phyloP scores from a whole-genome alignment of 306 rosid genomes.

The Quercus engelmannii region DNA sequence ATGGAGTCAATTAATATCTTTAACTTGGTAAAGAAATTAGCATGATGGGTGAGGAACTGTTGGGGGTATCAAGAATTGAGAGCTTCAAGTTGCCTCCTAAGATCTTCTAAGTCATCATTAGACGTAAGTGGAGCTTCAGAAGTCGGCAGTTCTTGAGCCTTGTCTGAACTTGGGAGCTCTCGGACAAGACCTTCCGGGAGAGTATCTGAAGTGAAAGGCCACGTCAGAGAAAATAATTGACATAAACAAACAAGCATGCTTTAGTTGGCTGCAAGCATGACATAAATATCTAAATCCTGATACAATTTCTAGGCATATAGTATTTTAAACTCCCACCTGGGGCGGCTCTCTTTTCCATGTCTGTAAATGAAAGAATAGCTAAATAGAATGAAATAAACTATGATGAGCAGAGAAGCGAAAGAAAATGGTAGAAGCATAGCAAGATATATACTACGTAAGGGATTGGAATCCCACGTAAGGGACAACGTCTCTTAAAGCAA shows the following conservation, averaged over 20 bases:
- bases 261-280: background rate
- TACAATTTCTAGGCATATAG: background rate
- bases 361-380: background rate
- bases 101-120: slow-evolving; percentile 76
- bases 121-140: slow-evolving; percentile 31
- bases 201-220: slow-evolving; percentile 41
- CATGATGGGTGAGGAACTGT: background rate
- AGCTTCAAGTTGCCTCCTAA: slow-evolving; percentile 79
- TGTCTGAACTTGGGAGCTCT: slow-evolving; percentile 90
- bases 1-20: background rate
- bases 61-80: slow-evolving; percentile 52
- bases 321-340: background rate
- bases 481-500: background rate
- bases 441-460: background rate
- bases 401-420: slow-evolving; percentile 5
- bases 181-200: slow-evolving; percentile 89
- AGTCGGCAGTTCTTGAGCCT: slow-evolving; percentile 25
- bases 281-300: background rate
- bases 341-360: background rate
- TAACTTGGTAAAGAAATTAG: background rate
- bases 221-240: background rate
- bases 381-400: background rate
- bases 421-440: background rate
- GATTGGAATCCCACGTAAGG: background rate
- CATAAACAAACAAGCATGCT: background rate